Evolutionary conservation across 495 filamentous ascomycete species (phyloP).

Genomic region (Pseudoneurospora amorphoporcata): DNA sequence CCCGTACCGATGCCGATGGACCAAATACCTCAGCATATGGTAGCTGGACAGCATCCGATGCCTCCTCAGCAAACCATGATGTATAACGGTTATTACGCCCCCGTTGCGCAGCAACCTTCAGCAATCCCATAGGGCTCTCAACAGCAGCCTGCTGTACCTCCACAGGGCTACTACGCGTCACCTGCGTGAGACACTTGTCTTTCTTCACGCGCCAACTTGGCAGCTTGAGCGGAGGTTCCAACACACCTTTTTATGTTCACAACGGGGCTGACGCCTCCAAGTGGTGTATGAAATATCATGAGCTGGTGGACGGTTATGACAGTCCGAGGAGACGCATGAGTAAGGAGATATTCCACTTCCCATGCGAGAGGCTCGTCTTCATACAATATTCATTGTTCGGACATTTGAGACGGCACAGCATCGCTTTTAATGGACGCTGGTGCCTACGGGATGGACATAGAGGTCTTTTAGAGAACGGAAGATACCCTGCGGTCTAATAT

Average conservation of each 20-base stretch:
- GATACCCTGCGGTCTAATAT: background rate
- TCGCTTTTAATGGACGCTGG: background rate
- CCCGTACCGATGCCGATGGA: background rate
- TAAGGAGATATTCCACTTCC: background rate
- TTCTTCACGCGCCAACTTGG: background rate
- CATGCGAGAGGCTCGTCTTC: background rate
- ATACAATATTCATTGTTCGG: background rate
- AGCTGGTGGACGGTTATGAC: background rate
- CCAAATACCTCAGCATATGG: background rate
- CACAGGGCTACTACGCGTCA: constrained; percentile 10
- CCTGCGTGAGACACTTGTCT: background rate
- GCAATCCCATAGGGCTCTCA: background rate
- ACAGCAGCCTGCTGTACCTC: background rate
- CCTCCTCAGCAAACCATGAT: background rate
- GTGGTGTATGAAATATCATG: background rate
- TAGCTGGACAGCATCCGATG: background rate
- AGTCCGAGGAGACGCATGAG: background rate
- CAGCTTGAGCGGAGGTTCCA: background rate
- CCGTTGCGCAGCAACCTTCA: background rate
- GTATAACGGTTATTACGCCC: constrained; percentile 13
- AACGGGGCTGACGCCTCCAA: background rate
- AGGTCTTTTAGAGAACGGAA: background rate
- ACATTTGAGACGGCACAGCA: background rate
- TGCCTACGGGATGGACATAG: background rate
- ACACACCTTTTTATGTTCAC: background rate